phyloP scores from a whole-genome alignment of 1,284 basidiomycete species.

The Agaricales sp. region DNA sequence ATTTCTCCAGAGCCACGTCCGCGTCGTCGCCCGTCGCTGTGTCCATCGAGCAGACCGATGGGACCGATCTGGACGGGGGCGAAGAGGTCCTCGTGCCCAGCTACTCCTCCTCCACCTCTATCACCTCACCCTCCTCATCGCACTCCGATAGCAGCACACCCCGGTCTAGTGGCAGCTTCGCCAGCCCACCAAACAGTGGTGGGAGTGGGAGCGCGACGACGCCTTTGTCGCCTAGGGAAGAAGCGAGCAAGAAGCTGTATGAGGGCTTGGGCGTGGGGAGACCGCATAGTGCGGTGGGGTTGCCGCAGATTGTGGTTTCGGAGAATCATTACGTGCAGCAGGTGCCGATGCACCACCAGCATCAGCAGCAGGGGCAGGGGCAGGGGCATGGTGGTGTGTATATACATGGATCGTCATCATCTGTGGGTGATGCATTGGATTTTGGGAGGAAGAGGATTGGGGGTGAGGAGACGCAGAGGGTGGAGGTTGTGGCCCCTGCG shows the following conservation, averaged over 20 bases:
- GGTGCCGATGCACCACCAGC: conserved; percentile 8
- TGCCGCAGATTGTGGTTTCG: conserved; percentile 12
- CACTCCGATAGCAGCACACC: conserved; percentile 29
- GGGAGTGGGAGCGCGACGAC: conserved; percentile 31
- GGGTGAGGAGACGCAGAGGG: too few relatives aligned
- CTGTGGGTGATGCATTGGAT: too few relatives aligned
- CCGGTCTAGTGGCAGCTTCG: conserved; percentile 55
- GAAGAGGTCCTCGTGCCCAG: conserved; percentile 18
- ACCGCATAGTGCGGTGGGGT: conserved; percentile 29
- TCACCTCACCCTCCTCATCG: conserved; percentile 23
- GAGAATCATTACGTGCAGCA: conserved; percentile 10
- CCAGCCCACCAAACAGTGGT: conserved; percentile 44
- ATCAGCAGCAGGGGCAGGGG: conserved; percentile 11
- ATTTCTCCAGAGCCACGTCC: conserved; percentile 44
- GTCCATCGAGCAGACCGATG: conserved; percentile 39
- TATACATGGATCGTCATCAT: not conserved
- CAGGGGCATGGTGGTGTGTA: not conserved
- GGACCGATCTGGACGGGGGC: conserved; percentile 42
- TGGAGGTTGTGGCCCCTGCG: not conserved
- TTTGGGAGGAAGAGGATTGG: too few relatives aligned
- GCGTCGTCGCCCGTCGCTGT: conserved; percentile 43
- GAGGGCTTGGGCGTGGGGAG: conserved; percentile 74
- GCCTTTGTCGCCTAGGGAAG: conserved; percentile 69
- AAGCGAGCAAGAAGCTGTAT: conserved; percentile 71
- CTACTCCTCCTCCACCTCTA: conserved; percentile 34